Base-by-base conservation (phyloP, 1,139 yeast species). In the Candida frijolesensis region DNA sequence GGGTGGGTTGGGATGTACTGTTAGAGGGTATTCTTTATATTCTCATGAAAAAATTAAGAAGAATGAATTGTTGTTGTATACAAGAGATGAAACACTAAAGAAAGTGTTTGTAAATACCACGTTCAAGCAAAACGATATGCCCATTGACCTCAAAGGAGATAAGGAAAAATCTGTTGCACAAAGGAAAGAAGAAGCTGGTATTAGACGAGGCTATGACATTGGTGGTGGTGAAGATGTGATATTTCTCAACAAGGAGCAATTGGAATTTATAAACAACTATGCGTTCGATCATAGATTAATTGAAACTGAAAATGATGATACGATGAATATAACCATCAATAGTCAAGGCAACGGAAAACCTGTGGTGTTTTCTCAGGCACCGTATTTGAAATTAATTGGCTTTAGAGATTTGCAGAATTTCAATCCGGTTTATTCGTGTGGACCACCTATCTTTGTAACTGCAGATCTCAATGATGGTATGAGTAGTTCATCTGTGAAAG, bases 11-110 rank as follows among this genome's bases (percentile, higher is more conserved):
- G 76, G 78, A 0, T 79, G 94, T 46, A 86, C 90, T 0, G 74
- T 91, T 1, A 82, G 80, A 58, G 97, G 96, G 0, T 88, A 84
- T 60, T 70, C 87, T 0, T 72, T 88, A n/a, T 80, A 78, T 56
- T 71, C 78, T 14, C 82, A 80, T 49, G 87, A 85, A 53, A 75
- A 72, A 44, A 63, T 81, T 0, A 46, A 45, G 12, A 71, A 76
- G 29, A 71, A 76, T 47, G 62, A 60, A 16, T 58, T 67, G 46
- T 61, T 62, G 49, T 55, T 86, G 16, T 83, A 82, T 62, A 81
- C 81, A 38, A 73, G 77, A 16, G 55, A 48, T 33, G 57, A 54
- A 40, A 55, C 65, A 5, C 72, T 83, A 47, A 74, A 77, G 54
- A 75, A 82, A 37, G 94, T 85, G 0, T 76, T 78, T 47, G 69